Evolutionary conservation across 1,139 yeast species (phyloP).

Genomic region (Pichia inconspicua): DNA sequence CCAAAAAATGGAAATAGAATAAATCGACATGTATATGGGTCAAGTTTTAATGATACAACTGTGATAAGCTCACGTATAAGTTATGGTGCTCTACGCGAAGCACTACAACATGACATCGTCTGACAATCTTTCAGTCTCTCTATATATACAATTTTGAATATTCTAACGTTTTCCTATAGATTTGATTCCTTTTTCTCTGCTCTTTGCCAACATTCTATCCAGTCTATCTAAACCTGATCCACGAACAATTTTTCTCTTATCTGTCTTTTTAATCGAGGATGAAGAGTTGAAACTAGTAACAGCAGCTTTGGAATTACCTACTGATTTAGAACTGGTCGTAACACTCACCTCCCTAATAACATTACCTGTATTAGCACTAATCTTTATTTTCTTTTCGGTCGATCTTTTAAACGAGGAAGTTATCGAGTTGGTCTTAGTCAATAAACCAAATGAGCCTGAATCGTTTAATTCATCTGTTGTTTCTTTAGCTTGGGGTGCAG

Average conservation of each 20-base stretch:
- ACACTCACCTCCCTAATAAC: slow-evolving; percentile 24
- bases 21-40: slow-evolving; percentile 37
- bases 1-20: slow-evolving; percentile 41
- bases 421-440: slow-evolving; percentile 15
- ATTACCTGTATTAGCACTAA: slow-evolving; percentile 22
- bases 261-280: not conserved
- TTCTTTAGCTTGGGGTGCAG: not conserved
- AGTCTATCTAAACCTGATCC: slow-evolving; percentile 20
- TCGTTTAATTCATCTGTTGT: not conserved
- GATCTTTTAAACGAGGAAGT: slow-evolving; percentile 18
- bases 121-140: not conserved
- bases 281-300: slow-evolving; percentile 20
- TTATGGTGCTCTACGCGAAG: slow-evolving; percentile 37
- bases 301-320: slow-evolving; percentile 20
- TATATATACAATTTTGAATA: not conserved
- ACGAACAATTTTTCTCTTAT: not conserved
- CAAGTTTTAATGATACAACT: slow-evolving; percentile 36
- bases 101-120: slow-evolving; percentile 27
- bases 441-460: slow-evolving; percentile 11
- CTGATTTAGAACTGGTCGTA: slow-evolving; percentile 22
- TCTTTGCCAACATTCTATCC: slow-evolving; percentile 18
- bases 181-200: slow-evolving; percentile 16
- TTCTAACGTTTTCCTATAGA: slow-evolving; percentile 3
- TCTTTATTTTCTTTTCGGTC: slow-evolving; percentile 13
- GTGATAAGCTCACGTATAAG: slow-evolving; percentile 35